These are phyloP conservation scores for Breviolum minutum DNA, from an alignment of 73 alveolate genomes.

Conservation along the genomic window DNA sequence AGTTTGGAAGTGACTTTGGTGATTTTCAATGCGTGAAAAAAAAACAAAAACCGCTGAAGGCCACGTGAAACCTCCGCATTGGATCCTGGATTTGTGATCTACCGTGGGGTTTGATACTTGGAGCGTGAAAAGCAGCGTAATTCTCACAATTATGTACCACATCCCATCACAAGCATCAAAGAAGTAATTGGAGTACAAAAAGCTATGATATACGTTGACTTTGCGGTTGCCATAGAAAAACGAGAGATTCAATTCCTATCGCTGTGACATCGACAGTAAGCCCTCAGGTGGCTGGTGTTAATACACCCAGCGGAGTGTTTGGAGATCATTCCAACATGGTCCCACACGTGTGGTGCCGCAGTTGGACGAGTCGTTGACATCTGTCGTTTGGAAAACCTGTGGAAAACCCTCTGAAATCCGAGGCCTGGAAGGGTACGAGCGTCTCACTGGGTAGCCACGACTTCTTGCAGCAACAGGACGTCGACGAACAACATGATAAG, in stretches of 20 bases:
- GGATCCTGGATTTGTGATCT: slow-evolving; percentile 87
- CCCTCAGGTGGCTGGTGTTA: slow-evolving; percentile 82
- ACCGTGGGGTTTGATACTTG: slow-evolving; percentile 55
- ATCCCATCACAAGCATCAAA: background rate
- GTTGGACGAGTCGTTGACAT: background rate
- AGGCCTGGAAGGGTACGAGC: slow-evolving; percentile 92
- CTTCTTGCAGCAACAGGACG: slow-evolving; percentile 90
- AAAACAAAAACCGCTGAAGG: background rate
- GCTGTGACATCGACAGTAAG: too few species aligned
- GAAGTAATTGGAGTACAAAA: background rate
- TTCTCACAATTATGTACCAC: too few species aligned
- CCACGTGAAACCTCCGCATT: slow-evolving; percentile 82
- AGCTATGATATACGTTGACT: background rate
- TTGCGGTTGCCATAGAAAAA: background rate
- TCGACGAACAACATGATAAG: background rate
- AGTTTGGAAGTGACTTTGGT: too few species aligned
- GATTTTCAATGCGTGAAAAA: background rate
- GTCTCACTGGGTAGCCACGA: slow-evolving; percentile 88
- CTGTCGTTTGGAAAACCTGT: background rate
- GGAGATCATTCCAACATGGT: slow-evolving; percentile 92
- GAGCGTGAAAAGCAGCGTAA: too few species aligned
- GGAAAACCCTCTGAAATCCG: too few species aligned
- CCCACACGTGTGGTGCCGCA: slow-evolving; percentile 24
- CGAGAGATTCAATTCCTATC: too few species aligned
- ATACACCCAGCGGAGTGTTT: slow-evolving; percentile 92